Base-by-base conservation (phyloP, 2,329 filamentous ascomycete genomes). In the Exophiala aquamarina region DNA sequence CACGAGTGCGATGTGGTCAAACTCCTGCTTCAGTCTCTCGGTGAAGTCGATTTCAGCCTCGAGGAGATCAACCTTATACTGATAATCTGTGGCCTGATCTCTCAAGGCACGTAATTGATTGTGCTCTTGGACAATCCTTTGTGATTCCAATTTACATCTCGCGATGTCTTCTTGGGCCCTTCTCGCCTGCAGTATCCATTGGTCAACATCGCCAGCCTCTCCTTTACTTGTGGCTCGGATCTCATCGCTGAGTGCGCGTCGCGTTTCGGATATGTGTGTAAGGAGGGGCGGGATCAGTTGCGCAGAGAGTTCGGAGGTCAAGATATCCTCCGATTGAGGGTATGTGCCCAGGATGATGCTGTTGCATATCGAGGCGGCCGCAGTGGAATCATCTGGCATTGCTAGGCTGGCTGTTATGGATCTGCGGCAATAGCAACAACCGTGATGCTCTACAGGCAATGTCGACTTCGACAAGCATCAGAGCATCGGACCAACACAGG, bases 111-210 rank as follows among this genome's bases (percentile, higher is more conserved):
- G 81, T 10, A 84, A 82, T 20, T 76, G 80, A 61, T 92, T 86
- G 42, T 90, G 84, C 60, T 89, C 81, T 35, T 83, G 79, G 4
- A 92, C 79, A 49, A 97, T 94, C 48, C 90, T 83, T 61, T 84
- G 84, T 17, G 92, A 90, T 28, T 90, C 83, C 13, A 81, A 78
- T 60, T 89, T 85, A 18, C 89, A 92, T 37, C 82, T 80, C 60
- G 88, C 82, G 56, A 96, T 92, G 63, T 96, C 92, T 52, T 84
- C 80, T 65, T 95, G 89, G 6, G 96, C 79, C 42, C 84, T 82
- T 67, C 89, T 89, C 38, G 91, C 89, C 66, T 93, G 89, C 41
- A 77, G 72, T 47, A 94, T 87, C 92, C 92, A 97, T 41, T 84
- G 80, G 62, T 89, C 86, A 41, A 95, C 86, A 61, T 94, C 86